These are phyloP conservation scores for Skeletonema tropicum DNA, from an alignment of 108 stramenopile genomes.

Conservation along the genomic window DNA sequence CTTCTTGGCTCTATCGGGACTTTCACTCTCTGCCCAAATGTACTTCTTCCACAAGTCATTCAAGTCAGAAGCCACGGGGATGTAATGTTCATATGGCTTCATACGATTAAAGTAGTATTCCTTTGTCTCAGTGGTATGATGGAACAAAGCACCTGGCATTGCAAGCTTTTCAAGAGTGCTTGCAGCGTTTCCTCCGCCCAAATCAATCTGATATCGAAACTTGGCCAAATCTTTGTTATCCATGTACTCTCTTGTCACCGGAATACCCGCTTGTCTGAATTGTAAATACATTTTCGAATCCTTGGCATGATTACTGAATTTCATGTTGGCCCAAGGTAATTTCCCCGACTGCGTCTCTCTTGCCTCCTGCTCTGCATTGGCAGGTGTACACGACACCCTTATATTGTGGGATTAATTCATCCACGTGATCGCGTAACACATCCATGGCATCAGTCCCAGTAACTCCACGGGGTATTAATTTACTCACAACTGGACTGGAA, in stretches of 20 bases:
- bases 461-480: not conserved
- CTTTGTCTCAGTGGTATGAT: slow-evolving; percentile 18
- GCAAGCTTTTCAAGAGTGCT: slow-evolving; percentile 22
- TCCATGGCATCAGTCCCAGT: slow-evolving; percentile 5
- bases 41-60: slow-evolving; percentile 17
- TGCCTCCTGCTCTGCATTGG: slow-evolving; percentile 9
- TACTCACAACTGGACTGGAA: not conserved
- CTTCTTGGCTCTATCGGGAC: slow-evolving; percentile 6
- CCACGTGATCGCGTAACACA: slow-evolving; percentile 1
- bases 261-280: slow-evolving; percentile 1
- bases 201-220: slow-evolving; percentile 12
- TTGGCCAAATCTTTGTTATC: not conserved
- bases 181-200: not conserved
- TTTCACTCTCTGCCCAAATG: slow-evolving; percentile 18
- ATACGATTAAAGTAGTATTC: slow-evolving; percentile 23
- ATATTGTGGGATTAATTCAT: slow-evolving; percentile 4
- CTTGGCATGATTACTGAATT: slow-evolving; percentile 8
- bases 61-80: slow-evolving; percentile 14
- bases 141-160: slow-evolving; percentile 30
- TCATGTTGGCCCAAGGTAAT: slow-evolving; percentile 6
- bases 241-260: slow-evolving; percentile 1
- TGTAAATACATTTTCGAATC: not conserved
- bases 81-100: slow-evolving; percentile 23
- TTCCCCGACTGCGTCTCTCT: slow-evolving; percentile 2
- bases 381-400: slow-evolving; percentile 5